Conservation (phyloP, 2,329 filamentous ascomycete genomes). For the Endoconidiophora polonica region DNA sequence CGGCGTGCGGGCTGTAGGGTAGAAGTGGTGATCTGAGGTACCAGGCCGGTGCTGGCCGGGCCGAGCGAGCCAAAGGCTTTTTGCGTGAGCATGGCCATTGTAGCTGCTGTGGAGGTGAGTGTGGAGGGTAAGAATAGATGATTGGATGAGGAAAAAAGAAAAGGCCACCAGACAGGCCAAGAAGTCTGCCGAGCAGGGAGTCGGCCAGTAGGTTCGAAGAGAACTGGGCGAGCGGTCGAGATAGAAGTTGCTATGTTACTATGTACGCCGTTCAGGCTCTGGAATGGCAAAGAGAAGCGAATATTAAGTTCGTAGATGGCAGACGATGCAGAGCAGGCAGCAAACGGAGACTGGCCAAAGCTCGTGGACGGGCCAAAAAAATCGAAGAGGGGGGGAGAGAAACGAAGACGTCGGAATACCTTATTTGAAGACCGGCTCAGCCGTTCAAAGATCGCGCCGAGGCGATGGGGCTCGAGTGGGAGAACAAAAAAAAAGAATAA, state of each 20-base stretch:
- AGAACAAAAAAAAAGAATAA: slow-evolving; percentile 2
- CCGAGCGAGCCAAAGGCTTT: slow-evolving; percentile 52
- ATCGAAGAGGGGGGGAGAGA: neutral
- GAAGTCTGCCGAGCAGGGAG: neutral
- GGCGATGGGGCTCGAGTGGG: neutral
- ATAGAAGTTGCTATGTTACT: neutral
- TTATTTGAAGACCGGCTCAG: slow-evolving; percentile 7
- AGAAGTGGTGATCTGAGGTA: slow-evolving; percentile 30
- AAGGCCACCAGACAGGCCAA: neutral
- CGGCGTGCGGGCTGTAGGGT: slow-evolving; percentile 32
- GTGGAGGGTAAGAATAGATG: neutral
- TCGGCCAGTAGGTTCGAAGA: neutral
- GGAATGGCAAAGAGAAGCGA: neutral
- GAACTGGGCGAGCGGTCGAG: neutral
- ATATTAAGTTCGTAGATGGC: slow-evolving; percentile 1
- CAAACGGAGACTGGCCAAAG: neutral
- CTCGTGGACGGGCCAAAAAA: neutral
- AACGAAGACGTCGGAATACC: neutral
- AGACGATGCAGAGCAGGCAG: neutral
- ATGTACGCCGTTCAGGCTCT: neutral
- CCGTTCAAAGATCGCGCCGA: slow-evolving; percentile 5
- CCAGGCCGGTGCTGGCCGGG: slow-evolving; percentile 30
- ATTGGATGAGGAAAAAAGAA: neutral
- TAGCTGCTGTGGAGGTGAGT: slow-evolving; percentile 7
- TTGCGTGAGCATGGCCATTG: slow-evolving; percentile 64